These are phyloP conservation scores for Nasturtium officinale DNA, from an alignment of 345 rosid species.

Conservation along the genomic window DNA sequence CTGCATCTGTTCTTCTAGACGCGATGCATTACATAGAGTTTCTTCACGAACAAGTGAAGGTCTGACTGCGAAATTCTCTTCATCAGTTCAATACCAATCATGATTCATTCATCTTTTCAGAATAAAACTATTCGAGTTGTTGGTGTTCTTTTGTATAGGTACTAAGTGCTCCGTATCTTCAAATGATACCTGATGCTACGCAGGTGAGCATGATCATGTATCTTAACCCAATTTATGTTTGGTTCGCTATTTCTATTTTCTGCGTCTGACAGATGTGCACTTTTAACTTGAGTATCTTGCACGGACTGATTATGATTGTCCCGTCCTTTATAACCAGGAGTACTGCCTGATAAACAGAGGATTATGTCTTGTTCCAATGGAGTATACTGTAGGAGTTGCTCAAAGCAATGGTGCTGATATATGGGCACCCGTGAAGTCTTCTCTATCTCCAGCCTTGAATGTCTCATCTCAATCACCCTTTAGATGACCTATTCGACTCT, in stretches of 20 bases:
- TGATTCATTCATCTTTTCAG: not conserved
- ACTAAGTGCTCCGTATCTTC: slow-evolving; percentile 94
- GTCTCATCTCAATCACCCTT: slow-evolving; percentile 42
- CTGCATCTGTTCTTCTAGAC: slow-evolving; percentile 91
- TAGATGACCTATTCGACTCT: slow-evolving; percentile 32
- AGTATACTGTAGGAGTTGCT: slow-evolving; percentile 72
- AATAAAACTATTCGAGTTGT: not conserved
- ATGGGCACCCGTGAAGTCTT: slow-evolving; percentile 91
- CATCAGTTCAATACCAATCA: slow-evolving; percentile 12
- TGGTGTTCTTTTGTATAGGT: slow-evolving; percentile 56
- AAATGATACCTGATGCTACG: slow-evolving; percentile 50
- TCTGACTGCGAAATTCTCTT: slow-evolving; percentile 42
- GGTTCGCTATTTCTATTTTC: not conserved
- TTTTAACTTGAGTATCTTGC: slow-evolving; percentile 11
- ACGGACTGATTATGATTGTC: slow-evolving; percentile 9
- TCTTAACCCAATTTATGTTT: slow-evolving; percentile 14
- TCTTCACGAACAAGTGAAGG: slow-evolving; percentile 98
- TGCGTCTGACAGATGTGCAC: not conserved
- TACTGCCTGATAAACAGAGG: slow-evolving; percentile 75
- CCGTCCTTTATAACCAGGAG: slow-evolving; percentile 43
- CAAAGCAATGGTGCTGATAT: slow-evolving; percentile 94
- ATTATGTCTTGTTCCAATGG: slow-evolving; percentile 80
- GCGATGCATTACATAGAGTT: slow-evolving; percentile 86
- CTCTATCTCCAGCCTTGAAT: slow-evolving; percentile 59
- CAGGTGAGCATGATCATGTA: slow-evolving; percentile 53